Evolutionary conservation across 1,139 yeast species (phyloP).

Genomic region (Taiozyma sp.): DNA sequence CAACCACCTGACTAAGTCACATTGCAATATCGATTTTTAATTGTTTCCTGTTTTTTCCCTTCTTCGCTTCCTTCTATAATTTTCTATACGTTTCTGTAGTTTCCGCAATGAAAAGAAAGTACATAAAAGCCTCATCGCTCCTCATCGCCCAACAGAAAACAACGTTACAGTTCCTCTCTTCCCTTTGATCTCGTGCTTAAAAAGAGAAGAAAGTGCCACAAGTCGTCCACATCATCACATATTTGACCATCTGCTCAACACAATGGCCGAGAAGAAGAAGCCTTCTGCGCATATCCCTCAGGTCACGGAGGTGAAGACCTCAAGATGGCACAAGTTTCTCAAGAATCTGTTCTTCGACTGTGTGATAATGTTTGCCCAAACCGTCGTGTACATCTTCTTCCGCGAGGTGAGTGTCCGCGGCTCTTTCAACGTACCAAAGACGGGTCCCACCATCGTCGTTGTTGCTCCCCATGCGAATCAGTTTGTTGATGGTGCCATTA

Average conservation of each 20-base stretch:
- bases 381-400: conserved; percentile 44
- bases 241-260: not conserved
- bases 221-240: not conserved
- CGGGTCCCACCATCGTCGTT: conserved; percentile 67
- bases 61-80: no score
- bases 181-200: not conserved
- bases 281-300: conserved; percentile 16
- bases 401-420: conserved; percentile 67
- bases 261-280: conserved; percentile 2
- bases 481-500: conserved; percentile 64
- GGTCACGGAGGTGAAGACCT: conserved; percentile 2
- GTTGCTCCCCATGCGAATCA: conserved; percentile 84
- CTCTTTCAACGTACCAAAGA: conserved; percentile 56
- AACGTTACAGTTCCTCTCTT: not conserved
- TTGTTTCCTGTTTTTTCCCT: no score
- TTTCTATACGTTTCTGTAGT: not conserved
- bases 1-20: no score
- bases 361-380: conserved; percentile 30
- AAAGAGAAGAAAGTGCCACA: not conserved
- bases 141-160: not conserved
- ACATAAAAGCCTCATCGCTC: not conserved
- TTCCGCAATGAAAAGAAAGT: no score
- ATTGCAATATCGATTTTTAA: no score
- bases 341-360: conserved; percentile 28
- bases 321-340: conserved; percentile 6